A percentile compares a stretch with the other conserved stretches of the same genome.
Evolutionary conservation across 1,284 basidiomycete genomes (phyloP).

Genomic region (Marasmius oreades): DNA sequence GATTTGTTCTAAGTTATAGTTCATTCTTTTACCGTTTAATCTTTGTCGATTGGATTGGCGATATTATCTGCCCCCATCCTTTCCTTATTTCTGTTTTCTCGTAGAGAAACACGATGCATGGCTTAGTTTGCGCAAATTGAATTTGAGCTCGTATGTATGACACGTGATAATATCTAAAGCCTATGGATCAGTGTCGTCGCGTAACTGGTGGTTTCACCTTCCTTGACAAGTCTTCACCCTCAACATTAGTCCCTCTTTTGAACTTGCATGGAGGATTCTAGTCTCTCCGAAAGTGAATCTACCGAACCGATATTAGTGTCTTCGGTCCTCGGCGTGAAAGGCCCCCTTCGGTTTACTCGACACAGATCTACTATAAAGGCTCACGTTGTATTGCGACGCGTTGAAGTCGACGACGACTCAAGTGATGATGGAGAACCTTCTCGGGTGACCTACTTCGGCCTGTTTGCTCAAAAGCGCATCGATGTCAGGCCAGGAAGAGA

Average conservation of each 20-base stretch:
- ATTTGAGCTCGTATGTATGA: too few relatives aligned
- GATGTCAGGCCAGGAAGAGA: constrained; percentile 65
- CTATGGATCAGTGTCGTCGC: too few relatives aligned
- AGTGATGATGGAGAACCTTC: constrained; percentile 34
- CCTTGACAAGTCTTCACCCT: too few relatives aligned
- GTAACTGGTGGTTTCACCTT: too few relatives aligned
- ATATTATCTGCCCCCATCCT: not conserved
- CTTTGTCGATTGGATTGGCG: not conserved
- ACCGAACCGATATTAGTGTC: constrained; percentile 24
- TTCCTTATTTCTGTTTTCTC: not conserved
- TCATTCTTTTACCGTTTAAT: not conserved
- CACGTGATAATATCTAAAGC: too few relatives aligned
- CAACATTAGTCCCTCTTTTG: not conserved
- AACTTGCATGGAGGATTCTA: constrained; percentile 24
- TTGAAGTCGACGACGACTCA: constrained; percentile 42
- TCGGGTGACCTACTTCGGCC: constrained; percentile 47
- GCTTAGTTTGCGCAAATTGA: too few relatives aligned
- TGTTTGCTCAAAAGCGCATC: constrained; percentile 63
- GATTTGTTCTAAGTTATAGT: not conserved
- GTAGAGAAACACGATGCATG: not conserved
- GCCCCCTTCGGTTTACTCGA: constrained; percentile 48
- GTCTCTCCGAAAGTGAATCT: constrained; percentile 12
- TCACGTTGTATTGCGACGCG: constrained; percentile 56
- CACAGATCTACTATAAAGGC: constrained; percentile 58
- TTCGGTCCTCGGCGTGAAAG: constrained; percentile 53